phyloP scores from a whole-genome alignment of 176 grass and related monocot species.

The Pharus latifolius region DNA sequence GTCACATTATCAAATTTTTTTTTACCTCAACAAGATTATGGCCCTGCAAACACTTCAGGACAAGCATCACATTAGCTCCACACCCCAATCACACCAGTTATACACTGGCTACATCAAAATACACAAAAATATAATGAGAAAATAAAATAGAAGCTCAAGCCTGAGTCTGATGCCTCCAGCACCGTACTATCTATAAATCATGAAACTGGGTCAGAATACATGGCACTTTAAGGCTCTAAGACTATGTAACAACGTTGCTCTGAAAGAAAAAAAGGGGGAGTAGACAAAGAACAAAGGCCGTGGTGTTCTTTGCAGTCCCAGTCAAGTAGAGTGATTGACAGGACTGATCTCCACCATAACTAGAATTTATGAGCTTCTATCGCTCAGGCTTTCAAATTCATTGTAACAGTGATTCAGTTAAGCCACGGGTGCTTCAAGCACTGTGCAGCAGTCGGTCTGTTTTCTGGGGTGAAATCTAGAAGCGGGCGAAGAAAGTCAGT shows the following conservation, averaged over 20 bases:
- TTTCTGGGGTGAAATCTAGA: conserved; percentile 59
- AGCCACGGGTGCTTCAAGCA: conserved; percentile 79
- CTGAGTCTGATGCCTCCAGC: background rate
- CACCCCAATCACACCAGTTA: conserved; percentile 4
- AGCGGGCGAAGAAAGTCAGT: conserved; percentile 67
- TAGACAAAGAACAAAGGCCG: background rate
- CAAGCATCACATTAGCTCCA: conserved; percentile 16
- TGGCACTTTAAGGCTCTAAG: background rate
- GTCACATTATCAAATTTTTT: conserved; percentile 25
- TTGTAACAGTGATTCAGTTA: conserved; percentile 14
- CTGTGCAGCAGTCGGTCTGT: conserved; percentile 53
- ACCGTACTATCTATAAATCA: background rate
- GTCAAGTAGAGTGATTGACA: background rate
- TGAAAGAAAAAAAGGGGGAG: too few species aligned
- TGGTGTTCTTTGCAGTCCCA: background rate
- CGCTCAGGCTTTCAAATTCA: background rate
- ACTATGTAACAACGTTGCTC: background rate
- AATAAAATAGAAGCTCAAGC: background rate
- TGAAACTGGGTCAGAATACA: background rate
- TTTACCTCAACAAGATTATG: background rate
- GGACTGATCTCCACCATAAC: background rate
- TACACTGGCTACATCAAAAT: background rate
- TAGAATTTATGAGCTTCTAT: conserved; percentile 16
- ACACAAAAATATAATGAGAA: background rate
- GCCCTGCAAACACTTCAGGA: background rate